Conservation (phyloP, 1,139 yeast genomes). For the Meyerozyma athensensis region DNA sequence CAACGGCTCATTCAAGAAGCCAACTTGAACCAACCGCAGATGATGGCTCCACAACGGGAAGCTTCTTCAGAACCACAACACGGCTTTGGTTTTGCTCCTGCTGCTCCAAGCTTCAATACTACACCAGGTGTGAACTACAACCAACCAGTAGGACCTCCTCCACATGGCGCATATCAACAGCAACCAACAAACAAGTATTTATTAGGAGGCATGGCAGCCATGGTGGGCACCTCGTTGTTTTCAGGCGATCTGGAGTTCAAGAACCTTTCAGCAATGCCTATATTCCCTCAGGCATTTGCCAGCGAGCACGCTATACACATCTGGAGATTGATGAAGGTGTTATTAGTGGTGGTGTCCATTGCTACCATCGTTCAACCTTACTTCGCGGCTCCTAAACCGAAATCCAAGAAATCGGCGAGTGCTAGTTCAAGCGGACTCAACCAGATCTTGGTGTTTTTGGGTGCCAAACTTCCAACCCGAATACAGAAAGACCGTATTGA, state of each 20-base stretch:
- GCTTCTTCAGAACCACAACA: constrained; percentile 5
- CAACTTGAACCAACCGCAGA: constrained; percentile 10
- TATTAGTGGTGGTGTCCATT: constrained; percentile 25
- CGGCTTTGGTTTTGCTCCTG: constrained; percentile 22
- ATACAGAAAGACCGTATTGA: constrained; percentile 16
- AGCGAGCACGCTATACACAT: constrained; percentile 25
- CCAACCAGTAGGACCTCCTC: constrained; percentile 8
- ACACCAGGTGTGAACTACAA: constrained; percentile 15
- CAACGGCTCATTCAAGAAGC: constrained; percentile 34
- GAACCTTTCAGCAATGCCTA: constrained; percentile 2
- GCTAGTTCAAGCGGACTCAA: constrained; percentile 17
- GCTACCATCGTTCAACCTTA: constrained; percentile 23
- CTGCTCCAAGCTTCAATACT: constrained; percentile 15
- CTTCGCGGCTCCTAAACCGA: constrained; percentile 8
- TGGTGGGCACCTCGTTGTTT: constrained; percentile 45
- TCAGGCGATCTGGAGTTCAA: constrained; percentile 16
- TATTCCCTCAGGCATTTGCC: constrained; percentile 7
- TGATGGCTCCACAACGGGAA: constrained; percentile 8
- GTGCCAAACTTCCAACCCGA: constrained; percentile 25
- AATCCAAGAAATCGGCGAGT: not conserved
- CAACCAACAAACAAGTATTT: constrained; percentile 26
- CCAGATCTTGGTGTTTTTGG: constrained; percentile 22
- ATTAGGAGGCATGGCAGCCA: constrained; percentile 54
- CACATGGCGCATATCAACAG: constrained; percentile 8
- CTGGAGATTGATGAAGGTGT: constrained; percentile 23